A percentile compares a stretch with the other conserved stretches of the same genome.
These are phyloP conservation scores for Chalara sp. DNA, from an alignment of 2,329 filamentous ascomycete genomes.

Conservation along the genomic window DNA sequence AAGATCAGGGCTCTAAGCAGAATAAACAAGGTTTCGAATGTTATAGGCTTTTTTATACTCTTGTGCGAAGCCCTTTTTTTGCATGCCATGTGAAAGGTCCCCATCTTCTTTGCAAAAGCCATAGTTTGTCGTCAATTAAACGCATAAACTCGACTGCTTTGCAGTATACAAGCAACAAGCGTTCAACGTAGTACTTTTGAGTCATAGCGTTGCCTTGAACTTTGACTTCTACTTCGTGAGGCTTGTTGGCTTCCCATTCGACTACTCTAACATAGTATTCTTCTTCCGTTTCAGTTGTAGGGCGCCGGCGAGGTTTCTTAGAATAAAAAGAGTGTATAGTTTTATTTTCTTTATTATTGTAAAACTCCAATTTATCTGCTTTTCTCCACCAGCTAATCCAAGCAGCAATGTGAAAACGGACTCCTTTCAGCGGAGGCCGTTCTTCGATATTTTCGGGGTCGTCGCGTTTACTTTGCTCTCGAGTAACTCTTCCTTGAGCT, in stretches of 20 bases:
- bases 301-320: conserved; percentile 4
- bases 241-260: conserved; percentile 2
- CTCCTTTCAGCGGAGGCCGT: too few species aligned
- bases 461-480: background rate
- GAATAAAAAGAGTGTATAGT: background rate
- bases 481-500: background rate
- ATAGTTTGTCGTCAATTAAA: conserved; percentile 2
- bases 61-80: conserved; percentile 1
- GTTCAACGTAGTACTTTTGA: too few species aligned
- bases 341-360: conserved; percentile 4
- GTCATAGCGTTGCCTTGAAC: too few species aligned
- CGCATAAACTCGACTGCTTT: conserved; percentile 2
- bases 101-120: too few species aligned
- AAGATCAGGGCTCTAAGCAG: conserved; percentile 3
- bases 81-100: conserved; percentile 3
- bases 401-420: too few species aligned
- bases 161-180: background rate
- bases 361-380: conserved; percentile 1
- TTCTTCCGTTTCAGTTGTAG: background rate
- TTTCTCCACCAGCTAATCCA: conserved; percentile 1
- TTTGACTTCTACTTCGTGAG: too few species aligned
- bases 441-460: background rate
- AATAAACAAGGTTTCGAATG: background rate
- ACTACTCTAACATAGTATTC: background rate
- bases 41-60: conserved; percentile 2